These are phyloP conservation scores for Dissophora globulifera DNA, from an alignment of 192 early-diverging fungal species.

Conservation along the genomic window DNA sequence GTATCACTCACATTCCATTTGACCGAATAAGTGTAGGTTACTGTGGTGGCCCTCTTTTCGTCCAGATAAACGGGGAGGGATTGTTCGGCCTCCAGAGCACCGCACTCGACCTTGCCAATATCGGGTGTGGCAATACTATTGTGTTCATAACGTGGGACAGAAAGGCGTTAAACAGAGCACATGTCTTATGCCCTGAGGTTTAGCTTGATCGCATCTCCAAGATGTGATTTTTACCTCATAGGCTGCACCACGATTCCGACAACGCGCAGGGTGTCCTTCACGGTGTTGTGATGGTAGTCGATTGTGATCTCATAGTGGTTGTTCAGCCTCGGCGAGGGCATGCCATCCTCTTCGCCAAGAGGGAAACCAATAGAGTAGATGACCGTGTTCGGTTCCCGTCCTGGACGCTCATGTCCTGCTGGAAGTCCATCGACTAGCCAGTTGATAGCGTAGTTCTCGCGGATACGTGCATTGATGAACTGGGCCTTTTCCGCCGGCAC, in stretches of 20 bases:
- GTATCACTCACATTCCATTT: conserved; percentile 26
- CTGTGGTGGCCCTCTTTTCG: conserved; percentile 9
- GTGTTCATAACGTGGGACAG: too few relatives aligned
- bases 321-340: conserved; percentile 61
- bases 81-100: conserved; percentile 21
- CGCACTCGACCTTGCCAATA: conserved; percentile 12
- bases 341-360: conserved; percentile 63
- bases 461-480: conserved; percentile 89
- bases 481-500: conserved; percentile 76
- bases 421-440: conserved; percentile 97
- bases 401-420: conserved; percentile 71
- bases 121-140: conserved; percentile 35
- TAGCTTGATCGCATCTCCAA: too few relatives aligned
- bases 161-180: too few relatives aligned
- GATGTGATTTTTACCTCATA: conserved; percentile 69
- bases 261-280: conserved; percentile 75
- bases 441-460: conserved; percentile 81
- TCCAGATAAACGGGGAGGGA: conserved; percentile 11
- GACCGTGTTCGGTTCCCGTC: conserved; percentile 58
- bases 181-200: too few relatives aligned
- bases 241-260: conserved; percentile 89
- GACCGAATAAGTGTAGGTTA: conserved; percentile 48
- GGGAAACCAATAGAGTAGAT: conserved; percentile 86
- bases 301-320: conserved; percentile 92
- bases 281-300: conserved; percentile 79